These are phyloP conservation scores for Spergularia bocconei DNA, from an alignment of 148 eudicot species.

Conservation along the genomic window DNA sequence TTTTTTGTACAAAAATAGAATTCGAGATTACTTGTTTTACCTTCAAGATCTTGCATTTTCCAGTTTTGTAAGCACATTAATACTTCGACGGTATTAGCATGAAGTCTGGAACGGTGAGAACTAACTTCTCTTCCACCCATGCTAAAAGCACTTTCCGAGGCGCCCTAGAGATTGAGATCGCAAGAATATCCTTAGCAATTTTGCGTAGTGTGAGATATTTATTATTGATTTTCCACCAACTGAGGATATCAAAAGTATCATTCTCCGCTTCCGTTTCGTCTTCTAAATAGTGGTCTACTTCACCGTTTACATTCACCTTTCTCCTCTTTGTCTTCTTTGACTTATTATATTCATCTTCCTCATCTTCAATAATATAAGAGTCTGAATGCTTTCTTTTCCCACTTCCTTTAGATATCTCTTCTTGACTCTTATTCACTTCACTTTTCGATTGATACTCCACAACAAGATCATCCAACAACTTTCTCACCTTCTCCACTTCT, in stretches of 20 bases:
- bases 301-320: background rate
- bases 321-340: background rate
- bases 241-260: no score
- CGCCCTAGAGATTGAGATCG: no score
- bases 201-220: no score
- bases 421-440: background rate
- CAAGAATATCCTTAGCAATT: background rate
- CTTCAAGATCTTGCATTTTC: background rate
- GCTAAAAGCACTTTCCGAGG: background rate
- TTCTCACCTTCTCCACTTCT: no score
- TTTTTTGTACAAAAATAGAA: background rate
- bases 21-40: background rate
- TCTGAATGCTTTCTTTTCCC: no score
- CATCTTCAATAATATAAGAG: background rate
- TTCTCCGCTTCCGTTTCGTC: background rate
- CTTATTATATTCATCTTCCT: background rate
- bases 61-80: background rate
- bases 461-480: background rate
- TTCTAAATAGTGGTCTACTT: background rate
- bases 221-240: no score
- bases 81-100: background rate
- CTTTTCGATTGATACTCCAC: no score
- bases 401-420: background rate
- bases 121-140: background rate
- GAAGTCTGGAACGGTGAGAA: no score